Percentiles rank a stretch among this genome's conserved stretches.
Evolutionary conservation across 2,329 filamentous ascomycete genomes (phyloP).

Genomic region (Fusarium chaquense): DNA sequence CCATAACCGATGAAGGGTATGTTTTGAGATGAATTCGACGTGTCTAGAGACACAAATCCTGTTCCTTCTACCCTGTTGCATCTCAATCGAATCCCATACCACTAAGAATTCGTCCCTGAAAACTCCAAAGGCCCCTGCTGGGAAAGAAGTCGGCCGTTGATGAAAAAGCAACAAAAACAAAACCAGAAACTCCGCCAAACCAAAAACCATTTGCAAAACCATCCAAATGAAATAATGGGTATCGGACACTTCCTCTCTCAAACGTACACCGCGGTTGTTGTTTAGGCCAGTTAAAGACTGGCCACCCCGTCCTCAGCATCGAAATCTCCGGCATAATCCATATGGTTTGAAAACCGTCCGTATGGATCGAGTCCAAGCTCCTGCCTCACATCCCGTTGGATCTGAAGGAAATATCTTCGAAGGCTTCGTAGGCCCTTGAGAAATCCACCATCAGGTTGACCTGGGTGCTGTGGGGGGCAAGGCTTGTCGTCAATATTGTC

Average conservation of each 20-base stretch:
- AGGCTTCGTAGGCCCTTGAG: slow-evolving; percentile 84
- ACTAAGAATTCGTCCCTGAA: slow-evolving; percentile 20
- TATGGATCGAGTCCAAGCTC: slow-evolving; percentile 62
- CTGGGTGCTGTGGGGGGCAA: slow-evolving; percentile 85
- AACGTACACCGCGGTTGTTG: slow-evolving; percentile 17
- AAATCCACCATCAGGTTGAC: slow-evolving; percentile 88
- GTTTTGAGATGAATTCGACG: slow-evolving; percentile 41
- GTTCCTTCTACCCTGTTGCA: slow-evolving; percentile 27
- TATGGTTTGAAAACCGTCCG: slow-evolving; percentile 42
- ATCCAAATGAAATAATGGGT: slow-evolving; percentile 28
- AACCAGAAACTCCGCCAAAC: slow-evolving; percentile 24
- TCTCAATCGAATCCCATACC: slow-evolving; percentile 25
- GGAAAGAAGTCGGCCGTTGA: slow-evolving; percentile 28
- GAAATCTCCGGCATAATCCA: slow-evolving; percentile 42
- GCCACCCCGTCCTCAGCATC: slow-evolving; percentile 52
- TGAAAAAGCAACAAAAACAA: slow-evolving; percentile 12
- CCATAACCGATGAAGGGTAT: slow-evolving; percentile 49
- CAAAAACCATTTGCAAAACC: slow-evolving; percentile 31
- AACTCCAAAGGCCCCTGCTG: slow-evolving; percentile 37
- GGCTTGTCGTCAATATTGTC: slow-evolving; percentile 72
- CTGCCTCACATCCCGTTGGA: slow-evolving; percentile 79
- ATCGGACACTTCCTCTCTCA: slow-evolving; percentile 34
- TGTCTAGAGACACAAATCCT: slow-evolving; percentile 39
- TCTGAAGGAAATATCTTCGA: slow-evolving; percentile 85
- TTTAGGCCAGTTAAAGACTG: slow-evolving; percentile 47